Evolutionary conservation across 1,139 yeast species (phyloP).

Genomic region (Taphrina pruni): DNA sequence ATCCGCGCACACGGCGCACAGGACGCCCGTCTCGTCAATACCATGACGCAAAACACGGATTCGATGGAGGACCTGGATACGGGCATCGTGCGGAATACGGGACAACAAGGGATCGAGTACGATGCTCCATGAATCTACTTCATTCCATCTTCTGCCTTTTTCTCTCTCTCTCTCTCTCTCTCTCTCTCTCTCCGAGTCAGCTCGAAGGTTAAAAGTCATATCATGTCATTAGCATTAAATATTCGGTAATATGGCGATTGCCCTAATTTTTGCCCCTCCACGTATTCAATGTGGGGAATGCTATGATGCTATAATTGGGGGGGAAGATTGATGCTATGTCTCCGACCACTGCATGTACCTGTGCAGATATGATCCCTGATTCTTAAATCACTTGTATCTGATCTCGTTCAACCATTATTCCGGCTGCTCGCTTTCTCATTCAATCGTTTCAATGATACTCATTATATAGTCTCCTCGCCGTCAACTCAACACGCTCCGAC

Average conservation of each 20-base stretch:
- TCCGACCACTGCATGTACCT: not conserved
- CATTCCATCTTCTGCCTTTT: too few relatives aligned
- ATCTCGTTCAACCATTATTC: too few relatives aligned
- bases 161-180: too few relatives aligned
- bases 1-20: conserved; percentile 21
- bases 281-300: too few relatives aligned
- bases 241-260: not conserved
- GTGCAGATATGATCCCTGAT: not conserved
- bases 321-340: not conserved
- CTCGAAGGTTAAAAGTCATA: too few relatives aligned
- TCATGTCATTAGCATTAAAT: not conserved
- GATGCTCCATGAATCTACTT: conserved; percentile 28
- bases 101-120: conserved; percentile 38
- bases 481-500: conserved; percentile 6
- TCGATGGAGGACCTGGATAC: conserved; percentile 10
- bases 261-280: too few relatives aligned
- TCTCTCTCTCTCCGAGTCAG: too few relatives aligned
- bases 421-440: too few relatives aligned
- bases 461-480: not conserved
- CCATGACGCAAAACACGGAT: conserved; percentile 7
- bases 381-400: too few relatives aligned
- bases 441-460: not conserved
- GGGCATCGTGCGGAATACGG: conserved; percentile 33
- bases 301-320: too few relatives aligned
- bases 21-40: conserved; percentile 15